Conservation (phyloP, 345 rosid species). For the Reutealis trisperma region DNA sequence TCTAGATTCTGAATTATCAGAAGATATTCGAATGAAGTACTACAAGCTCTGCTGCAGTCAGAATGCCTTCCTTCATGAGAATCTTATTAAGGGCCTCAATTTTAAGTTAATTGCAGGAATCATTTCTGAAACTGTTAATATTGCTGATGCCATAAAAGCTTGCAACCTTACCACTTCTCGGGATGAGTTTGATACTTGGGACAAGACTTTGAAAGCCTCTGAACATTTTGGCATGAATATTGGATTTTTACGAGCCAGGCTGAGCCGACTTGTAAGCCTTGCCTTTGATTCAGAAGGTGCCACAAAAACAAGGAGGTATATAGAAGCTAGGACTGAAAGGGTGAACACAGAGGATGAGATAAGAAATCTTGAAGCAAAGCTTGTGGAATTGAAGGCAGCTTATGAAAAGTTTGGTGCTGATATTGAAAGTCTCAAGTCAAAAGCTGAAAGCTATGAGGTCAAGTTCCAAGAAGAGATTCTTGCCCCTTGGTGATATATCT, state of each 20-base stretch:
- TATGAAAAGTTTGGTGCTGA: constrained; percentile 39
- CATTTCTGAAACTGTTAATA: constrained; percentile 58
- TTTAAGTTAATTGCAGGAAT: constrained; percentile 50
- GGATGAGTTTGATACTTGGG: constrained; percentile 56
- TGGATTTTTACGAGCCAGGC: constrained; percentile 55
- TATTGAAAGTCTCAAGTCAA: constrained; percentile 39
- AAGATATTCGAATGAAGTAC: constrained; percentile 51
- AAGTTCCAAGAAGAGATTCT: constrained; percentile 50
- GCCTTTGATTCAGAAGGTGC: constrained; percentile 57
- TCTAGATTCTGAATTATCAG: constrained; percentile 53
- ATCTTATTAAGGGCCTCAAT: constrained; percentile 52
- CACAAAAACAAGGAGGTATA: constrained; percentile 46
- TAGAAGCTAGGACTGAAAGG: constrained; percentile 50
- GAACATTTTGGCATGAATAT: constrained; percentile 67
- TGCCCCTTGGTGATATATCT: constrained; percentile 56
- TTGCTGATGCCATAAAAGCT: constrained; percentile 58
- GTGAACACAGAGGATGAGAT: constrained; percentile 42
- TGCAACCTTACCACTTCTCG: constrained; percentile 48
- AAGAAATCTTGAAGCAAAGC: constrained; percentile 48
- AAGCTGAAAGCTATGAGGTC: constrained; percentile 49
- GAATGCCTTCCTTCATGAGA: constrained; percentile 58
- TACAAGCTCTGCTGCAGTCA: constrained; percentile 62
- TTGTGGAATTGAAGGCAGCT: constrained; percentile 49
- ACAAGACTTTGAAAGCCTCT: constrained; percentile 56
- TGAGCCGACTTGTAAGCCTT: constrained; percentile 43